Evolutionary conservation across 768 basidiomycete genomes (phyloP).

Genomic region (Kwoniella pini): DNA sequence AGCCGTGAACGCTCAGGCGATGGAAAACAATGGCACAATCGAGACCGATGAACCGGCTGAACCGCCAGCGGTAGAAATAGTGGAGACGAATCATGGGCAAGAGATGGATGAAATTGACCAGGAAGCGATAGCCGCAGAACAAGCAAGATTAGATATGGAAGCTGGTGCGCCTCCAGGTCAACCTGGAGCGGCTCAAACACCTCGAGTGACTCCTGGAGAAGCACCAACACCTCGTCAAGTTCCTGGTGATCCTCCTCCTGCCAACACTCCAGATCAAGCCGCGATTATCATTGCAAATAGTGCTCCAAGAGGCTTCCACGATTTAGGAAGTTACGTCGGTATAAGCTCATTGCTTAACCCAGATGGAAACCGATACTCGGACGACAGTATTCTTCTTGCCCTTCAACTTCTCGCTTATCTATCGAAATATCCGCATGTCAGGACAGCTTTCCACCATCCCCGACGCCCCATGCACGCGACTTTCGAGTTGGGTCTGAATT

Average conservation of each 20-base stretch:
- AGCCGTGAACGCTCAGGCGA: constrained; percentile 30
- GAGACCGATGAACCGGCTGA: constrained; percentile 26
- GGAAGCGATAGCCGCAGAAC: constrained; percentile 66
- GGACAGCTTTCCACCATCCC: constrained; percentile 91
- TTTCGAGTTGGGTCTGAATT: constrained; percentile 37
- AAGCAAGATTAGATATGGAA: constrained; percentile 44
- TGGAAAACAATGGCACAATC: constrained; percentile 25
- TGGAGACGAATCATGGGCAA: constrained; percentile 23
- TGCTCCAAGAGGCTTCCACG: constrained; percentile 52
- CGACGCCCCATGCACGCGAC: constrained; percentile 53
- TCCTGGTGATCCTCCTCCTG: constrained; percentile 14
- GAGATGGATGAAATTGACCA: constrained; percentile 72
- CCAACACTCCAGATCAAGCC: constrained; percentile 23
- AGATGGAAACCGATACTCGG: constrained; percentile 64
- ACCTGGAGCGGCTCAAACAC: constrained; percentile 65
- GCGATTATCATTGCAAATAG: constrained; percentile 54
- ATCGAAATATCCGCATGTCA: constrained; percentile 95
- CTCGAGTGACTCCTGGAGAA: constrained; percentile 32
- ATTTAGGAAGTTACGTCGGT: constrained; percentile 49
- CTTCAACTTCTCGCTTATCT: constrained; percentile 93
- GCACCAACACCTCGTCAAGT: constrained; percentile 27
- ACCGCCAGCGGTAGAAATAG: constrained; percentile 31
- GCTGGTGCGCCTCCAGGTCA: constrained; percentile 81
- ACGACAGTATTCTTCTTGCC: constrained; percentile 88
- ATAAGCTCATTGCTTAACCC: constrained; percentile 41